phyloP scores from a whole-genome alignment of 495 filamentous ascomycete genomes.

The Annulohypoxylon moriforme region DNA sequence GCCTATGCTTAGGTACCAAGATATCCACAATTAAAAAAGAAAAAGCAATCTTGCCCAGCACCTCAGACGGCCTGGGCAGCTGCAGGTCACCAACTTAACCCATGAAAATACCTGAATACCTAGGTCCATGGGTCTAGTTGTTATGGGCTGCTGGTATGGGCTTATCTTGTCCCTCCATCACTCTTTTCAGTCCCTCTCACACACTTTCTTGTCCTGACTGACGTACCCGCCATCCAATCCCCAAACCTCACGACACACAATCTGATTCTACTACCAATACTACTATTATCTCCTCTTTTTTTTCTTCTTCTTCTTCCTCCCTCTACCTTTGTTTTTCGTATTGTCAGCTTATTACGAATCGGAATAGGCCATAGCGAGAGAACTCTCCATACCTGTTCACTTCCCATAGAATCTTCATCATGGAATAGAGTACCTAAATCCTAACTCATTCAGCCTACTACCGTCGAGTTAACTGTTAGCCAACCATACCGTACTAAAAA shows the following conservation, averaged over 20 bases:
- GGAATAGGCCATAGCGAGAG: background rate
- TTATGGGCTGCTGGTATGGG: background rate
- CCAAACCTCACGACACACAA: conserved; percentile 41
- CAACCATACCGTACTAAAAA: conserved; percentile 1
- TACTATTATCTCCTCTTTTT: conserved; percentile 8
- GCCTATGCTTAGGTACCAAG: background rate
- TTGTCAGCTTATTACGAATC: background rate
- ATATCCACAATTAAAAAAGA: background rate
- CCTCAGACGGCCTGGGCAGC: background rate
- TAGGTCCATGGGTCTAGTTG: conserved; percentile 2
- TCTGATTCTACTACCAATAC: conserved; percentile 20
- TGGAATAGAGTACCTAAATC: conserved; percentile 41
- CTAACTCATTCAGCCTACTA: conserved; percentile 12
- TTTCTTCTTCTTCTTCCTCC: background rate
- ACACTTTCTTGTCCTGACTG: conserved; percentile 41
- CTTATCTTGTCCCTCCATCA: conserved; percentile 39
- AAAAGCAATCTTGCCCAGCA: background rate
- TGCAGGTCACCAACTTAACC: conserved; percentile 12
- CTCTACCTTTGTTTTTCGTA: background rate
- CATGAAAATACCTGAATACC: background rate
- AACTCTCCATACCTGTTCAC: background rate
- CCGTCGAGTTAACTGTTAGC: background rate
- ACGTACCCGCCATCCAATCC: conserved; percentile 42
- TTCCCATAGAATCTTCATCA: conserved; percentile 18
- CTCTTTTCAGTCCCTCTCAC: conserved; percentile 26